Evolutionary conservation across 129 eudicot genomes (phyloP), one percentile per base, ranked within the genome.

Genomic region (Ambrosia artemisiifolia): DNA sequence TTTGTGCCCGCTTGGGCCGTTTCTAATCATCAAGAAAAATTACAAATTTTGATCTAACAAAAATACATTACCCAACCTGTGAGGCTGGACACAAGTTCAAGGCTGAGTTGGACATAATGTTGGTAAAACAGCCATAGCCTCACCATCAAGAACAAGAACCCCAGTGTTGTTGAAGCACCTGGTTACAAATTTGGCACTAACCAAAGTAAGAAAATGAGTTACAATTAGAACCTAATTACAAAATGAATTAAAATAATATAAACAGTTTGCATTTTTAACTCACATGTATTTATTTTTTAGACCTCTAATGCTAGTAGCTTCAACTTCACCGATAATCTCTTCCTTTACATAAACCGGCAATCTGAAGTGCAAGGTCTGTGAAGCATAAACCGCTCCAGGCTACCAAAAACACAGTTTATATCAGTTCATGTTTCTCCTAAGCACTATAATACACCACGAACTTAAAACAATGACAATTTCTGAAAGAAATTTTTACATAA

Each of bases 301-400:
- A 69, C 79, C 79, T 68, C 86, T 81, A 38, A 90, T 82, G 79
- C 65, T 84, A 51, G 64, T 79, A 69, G 96, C 94, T 72, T 85
- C 80, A 49, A 90, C 83, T 67, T 84, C 89, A 48, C 91, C 87
- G 1, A 48, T 50, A 72, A 94, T 80, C 81, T 84, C 88, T 34
- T 90, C 94, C 17, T 87, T 89, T 9, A 88, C 78, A 50, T 82
- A 86, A 57, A 88, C 97, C 2, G 99, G 97, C n/a, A 46, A 66
- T 79, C 75, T 90, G 75, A 94, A 94, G 63, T 83, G 88, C 85
- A 94, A 61, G 10, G 83, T 90, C 61, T 94, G 99, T 36, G 95
- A 87, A 54, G 81, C 96, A 66, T 94, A 90, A 32, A 94, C 83
- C 49, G 99, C 97, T 63, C 91, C 96, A 62, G 99, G 97, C 98